Evolutionary conservation across 495 filamentous ascomycete species (phyloP).

Genomic region (Symbiotaphrina buchneri): DNA sequence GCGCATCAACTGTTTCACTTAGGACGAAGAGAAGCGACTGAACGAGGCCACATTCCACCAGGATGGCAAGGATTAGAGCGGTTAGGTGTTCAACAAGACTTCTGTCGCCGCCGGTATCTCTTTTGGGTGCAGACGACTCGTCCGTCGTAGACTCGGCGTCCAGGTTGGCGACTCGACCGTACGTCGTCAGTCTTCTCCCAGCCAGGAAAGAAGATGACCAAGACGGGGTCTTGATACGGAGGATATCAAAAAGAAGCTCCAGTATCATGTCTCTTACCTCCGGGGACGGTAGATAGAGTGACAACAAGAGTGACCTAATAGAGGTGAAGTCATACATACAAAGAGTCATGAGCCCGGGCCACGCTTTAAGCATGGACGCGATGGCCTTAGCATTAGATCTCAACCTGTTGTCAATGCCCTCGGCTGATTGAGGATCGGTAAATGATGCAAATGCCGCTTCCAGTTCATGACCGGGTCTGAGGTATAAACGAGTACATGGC

Average conservation of each 20-base stretch:
- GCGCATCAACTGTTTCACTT: constrained; percentile 48
- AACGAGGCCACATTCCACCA: constrained; percentile 56
- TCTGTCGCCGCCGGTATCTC: constrained; percentile 45
- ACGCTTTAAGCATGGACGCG: constrained; percentile 72
- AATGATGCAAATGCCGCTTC: constrained; percentile 55
- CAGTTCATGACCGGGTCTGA: constrained; percentile 51
- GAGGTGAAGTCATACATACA: constrained; percentile 70
- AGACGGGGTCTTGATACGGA: constrained; percentile 84
- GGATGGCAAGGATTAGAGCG: constrained; percentile 63
- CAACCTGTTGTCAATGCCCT: constrained; percentile 45
- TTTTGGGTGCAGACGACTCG: constrained; percentile 18
- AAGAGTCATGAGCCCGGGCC: constrained; percentile 67
- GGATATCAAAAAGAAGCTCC: constrained; percentile 73
- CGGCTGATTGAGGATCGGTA: constrained; percentile 54
- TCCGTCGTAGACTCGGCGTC: constrained; percentile 33
- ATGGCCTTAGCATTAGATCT: constrained; percentile 75
- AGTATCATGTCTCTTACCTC: constrained; percentile 23
- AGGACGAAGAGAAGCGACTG: constrained; percentile 39
- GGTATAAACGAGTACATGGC: constrained; percentile 54
- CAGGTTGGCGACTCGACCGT: constrained; percentile 80
- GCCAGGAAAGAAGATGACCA: constrained; percentile 95
- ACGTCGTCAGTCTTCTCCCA: constrained; percentile 78
- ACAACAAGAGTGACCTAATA: constrained; percentile 57
- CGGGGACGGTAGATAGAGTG: constrained; percentile 38
- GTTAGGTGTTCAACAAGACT: constrained; percentile 87